Evolutionary conservation across 1,284 basidiomycete species (phyloP).

Genomic region (Ceratobasidium sp.): DNA sequence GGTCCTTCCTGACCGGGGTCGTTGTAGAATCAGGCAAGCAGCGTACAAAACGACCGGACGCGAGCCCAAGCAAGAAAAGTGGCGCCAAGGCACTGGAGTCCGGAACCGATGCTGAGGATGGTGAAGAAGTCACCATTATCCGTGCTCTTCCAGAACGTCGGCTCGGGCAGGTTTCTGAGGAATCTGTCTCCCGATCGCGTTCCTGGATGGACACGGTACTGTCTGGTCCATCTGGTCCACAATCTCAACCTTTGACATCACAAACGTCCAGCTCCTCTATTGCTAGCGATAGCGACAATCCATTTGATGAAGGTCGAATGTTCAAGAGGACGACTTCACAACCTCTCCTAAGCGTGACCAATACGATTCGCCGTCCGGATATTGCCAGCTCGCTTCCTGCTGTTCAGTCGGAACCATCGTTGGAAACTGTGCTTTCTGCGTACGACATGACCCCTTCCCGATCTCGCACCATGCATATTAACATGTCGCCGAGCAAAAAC

Average conservation of each 20-base stretch:
- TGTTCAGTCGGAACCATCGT: slow-evolving; percentile 23
- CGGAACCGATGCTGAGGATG: slow-evolving; percentile 20
- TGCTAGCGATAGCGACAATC: slow-evolving; percentile 21
- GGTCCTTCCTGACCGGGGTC: slow-evolving; percentile 31
- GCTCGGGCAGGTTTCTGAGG: slow-evolving; percentile 19
- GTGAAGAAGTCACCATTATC: slow-evolving; percentile 12
- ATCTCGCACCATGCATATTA: slow-evolving; percentile 26
- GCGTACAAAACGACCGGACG: slow-evolving; percentile 5
- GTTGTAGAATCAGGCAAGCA: slow-evolving; percentile 22
- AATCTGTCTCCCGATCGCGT: slow-evolving; percentile 17
- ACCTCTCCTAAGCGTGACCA: neutral
- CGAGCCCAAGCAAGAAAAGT: slow-evolving; percentile 29
- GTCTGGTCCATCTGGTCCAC: slow-evolving; percentile 17
- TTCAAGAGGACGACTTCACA: slow-evolving; percentile 35
- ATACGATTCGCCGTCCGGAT: slow-evolving; percentile 15
- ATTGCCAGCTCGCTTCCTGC: neutral
- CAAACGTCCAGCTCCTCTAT: slow-evolving; percentile 14
- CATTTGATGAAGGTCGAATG: slow-evolving; percentile 17
- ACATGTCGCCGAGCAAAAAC: slow-evolving; percentile 37
- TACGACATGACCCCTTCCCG: slow-evolving; percentile 40
- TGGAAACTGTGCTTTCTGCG: slow-evolving; percentile 33
- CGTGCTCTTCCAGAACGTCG: slow-evolving; percentile 32
- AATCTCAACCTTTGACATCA: neutral
- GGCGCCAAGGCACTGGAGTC: slow-evolving; percentile 1
- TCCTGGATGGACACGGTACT: slow-evolving; percentile 40